Evolutionary conservation across 495 filamentous ascomycete genomes (phyloP).

Genomic region (Penicillium ucsense): DNA sequence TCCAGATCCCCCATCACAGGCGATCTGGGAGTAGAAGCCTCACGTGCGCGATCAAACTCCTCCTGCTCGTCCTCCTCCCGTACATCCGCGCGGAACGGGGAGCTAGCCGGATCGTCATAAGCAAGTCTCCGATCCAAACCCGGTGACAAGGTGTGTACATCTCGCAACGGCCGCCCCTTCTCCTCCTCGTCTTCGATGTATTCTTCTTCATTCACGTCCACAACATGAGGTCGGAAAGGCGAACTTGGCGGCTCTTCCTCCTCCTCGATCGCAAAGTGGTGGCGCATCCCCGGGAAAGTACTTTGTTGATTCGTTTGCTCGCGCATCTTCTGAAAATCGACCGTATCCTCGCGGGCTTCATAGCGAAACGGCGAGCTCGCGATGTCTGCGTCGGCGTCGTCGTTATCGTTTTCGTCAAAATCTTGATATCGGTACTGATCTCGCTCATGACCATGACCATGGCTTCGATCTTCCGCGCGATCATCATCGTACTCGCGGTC

Average conservation of each 20-base stretch:
- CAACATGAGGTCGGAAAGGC: conserved; percentile 17
- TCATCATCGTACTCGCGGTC: too few relatives aligned
- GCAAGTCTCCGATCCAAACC: conserved; percentile 11
- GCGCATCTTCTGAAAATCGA: conserved; percentile 25
- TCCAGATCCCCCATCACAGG: neutral
- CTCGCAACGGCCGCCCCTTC: conserved; percentile 10
- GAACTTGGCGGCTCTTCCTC: conserved; percentile 24
- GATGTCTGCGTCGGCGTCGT: conserved; percentile 11
- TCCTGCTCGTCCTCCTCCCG: neutral
- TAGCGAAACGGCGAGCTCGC: conserved; percentile 32
- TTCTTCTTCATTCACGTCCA: neutral
- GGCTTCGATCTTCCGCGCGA: neutral
- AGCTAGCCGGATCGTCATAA: conserved; percentile 14
- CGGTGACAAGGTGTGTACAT: conserved; percentile 12
- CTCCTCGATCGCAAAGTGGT: neutral
- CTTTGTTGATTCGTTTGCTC: neutral
- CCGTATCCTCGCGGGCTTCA: conserved; percentile 29
- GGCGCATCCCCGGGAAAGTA: neutral
- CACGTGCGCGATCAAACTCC: neutral
- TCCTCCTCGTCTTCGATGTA: neutral
- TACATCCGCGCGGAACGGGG: conserved; percentile 19
- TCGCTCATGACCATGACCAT: conserved; percentile 11
- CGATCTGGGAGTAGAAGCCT: neutral
- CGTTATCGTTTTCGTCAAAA: conserved; percentile 12
- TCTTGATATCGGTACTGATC: conserved; percentile 11